Base-by-base conservation (phyloP, 2,329 filamentous ascomycete species). In the Colletotrichum cordylinicola region DNA sequence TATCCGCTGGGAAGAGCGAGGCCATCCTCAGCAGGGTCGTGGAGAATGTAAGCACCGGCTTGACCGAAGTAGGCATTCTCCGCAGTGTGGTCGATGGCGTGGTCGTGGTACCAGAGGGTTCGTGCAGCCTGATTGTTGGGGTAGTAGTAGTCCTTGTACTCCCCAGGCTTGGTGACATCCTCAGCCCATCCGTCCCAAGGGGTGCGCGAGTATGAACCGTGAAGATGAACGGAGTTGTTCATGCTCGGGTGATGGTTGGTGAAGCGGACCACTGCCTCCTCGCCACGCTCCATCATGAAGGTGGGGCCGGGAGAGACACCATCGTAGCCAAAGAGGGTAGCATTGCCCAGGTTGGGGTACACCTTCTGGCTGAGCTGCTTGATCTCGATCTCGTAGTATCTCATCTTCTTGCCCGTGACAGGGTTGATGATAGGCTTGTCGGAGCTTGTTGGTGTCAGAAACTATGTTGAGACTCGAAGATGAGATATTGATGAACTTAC, bases 101-200 rank as follows among this genome's bases (percentile, higher is more conserved):
- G 80, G 72, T 85, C 86, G 78, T 91, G 88, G 75, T 90, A 90
- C 72, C 89, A 91, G 43, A 90, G 84, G 0, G 87, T 86, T 35
- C 89, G 83, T 2, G 84, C 87, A 52, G 82, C 82, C 77, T 90
- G 88, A 31, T 80, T 81, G 79, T 91, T 91, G 52, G 89, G 88
- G 75, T 90, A 91, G 81, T 90, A 91, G 80, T 91, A 91, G 74
- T 91, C 80, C 80, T 91, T 90, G 80, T 86, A 90, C 78, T 90
- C 81, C 3, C 88, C 87, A 3, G 84, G 82, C 2, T 81, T 39
- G 1, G 88, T 86, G 27, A 85, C 82, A 77, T 91, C 89, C 65
- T 86, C 85, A 6, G 88, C 88, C 88, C 88, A 90, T 1, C 89
- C 89, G 76, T 90, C 81, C 67, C 77, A 82, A 12, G 86, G 86